These are phyloP conservation scores for Basidioascus undulatus DNA, from an alignment of 768 basidiomycete species.

Conservation along the genomic window DNA sequence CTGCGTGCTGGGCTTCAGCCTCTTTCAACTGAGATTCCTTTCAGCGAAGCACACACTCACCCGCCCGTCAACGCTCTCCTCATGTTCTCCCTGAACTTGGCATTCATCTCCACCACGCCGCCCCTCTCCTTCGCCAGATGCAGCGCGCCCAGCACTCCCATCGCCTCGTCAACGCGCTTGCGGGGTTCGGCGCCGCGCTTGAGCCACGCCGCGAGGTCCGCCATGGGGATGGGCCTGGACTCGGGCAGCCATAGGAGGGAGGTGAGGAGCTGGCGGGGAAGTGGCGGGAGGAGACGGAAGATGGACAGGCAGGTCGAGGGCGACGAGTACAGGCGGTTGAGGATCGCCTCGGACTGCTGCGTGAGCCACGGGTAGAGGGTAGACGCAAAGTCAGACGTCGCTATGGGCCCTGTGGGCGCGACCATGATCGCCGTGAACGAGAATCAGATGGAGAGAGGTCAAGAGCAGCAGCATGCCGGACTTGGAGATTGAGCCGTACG, in stretches of 20 bases:
- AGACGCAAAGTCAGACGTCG: constrained; percentile 6
- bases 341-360: constrained; percentile 47
- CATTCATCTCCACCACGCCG: constrained; percentile 32
- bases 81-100: constrained; percentile 52
- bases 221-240: too few relatives aligned
- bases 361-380: constrained; percentile 36
- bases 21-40: background rate
- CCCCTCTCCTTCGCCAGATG: background rate
- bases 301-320: constrained; percentile 77
- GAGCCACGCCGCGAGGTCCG: constrained; percentile 31
- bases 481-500: too few relatives aligned
- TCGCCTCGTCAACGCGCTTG: too few relatives aligned
- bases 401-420: too few relatives aligned
- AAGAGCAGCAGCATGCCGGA: too few relatives aligned
- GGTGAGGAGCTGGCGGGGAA: constrained; percentile 45
- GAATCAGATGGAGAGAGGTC: too few relatives aligned
- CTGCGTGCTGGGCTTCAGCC: constrained; percentile 3
- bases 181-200: constrained; percentile 12
- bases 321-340: constrained; percentile 54
- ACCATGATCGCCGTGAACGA: too few relatives aligned
- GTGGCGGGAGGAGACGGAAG: constrained; percentile 45
- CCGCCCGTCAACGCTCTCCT: constrained; percentile 71
- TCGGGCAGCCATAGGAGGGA: too few relatives aligned
- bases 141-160: too few relatives aligned
- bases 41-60: constrained; percentile 22